Base-by-base conservation (phyloP, 495 filamentous ascomycete genomes). In the Aspergillus saccharolyticus region DNA sequence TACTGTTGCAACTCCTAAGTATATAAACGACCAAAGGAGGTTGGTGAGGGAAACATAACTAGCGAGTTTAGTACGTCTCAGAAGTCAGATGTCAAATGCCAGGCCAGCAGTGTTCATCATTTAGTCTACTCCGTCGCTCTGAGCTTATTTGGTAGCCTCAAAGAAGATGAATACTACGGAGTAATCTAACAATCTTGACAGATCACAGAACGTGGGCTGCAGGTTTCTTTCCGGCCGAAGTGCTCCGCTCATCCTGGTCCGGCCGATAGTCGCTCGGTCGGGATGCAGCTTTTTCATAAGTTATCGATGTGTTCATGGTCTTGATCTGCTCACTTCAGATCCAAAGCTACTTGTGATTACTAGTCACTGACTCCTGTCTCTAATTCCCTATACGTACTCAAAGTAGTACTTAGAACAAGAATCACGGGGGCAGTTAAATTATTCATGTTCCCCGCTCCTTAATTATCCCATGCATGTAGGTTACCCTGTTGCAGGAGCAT, bases 201-300 rank as follows among this genome's bases (percentile, higher is more conserved):
- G 42, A 63, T 63, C 56, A 25, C 52, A 46, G 60, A 63, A 63
- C 60, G 60, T 63, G 60, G 60, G 33, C 55, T 56, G 56, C 60
- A 48, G 56, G 52, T 42, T 58, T 63, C 56, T 58, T 44, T 4
- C 53, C 44, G 12, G 46, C 17, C 46, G 53, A 55, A 42, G 19
- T 24, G 44, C 44, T 53, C 42, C 16, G 4, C 28, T 53, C 43
- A 21, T 14, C 28, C 33, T 39, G 33, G 12, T 15, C 33, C 33
- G 33, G 33, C 33, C 33, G 33, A 39, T 39, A 39, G 33, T 39
- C 17, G 44, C 18, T 22, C 44, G 44, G 44, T 46, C 21, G 44
- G 44, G 44, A 9, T 12, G 10, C 12, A 16, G 44, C 44, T 21
- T 46, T 46, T 17, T 45, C 18, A 18, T n/a, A n/a, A 18, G 16